Evolutionary conservation across 495 filamentous ascomycete genomes (phyloP), one percentile per base, ranked within the genome.

Genomic region (Annulohypoxylon moriforme): DNA sequence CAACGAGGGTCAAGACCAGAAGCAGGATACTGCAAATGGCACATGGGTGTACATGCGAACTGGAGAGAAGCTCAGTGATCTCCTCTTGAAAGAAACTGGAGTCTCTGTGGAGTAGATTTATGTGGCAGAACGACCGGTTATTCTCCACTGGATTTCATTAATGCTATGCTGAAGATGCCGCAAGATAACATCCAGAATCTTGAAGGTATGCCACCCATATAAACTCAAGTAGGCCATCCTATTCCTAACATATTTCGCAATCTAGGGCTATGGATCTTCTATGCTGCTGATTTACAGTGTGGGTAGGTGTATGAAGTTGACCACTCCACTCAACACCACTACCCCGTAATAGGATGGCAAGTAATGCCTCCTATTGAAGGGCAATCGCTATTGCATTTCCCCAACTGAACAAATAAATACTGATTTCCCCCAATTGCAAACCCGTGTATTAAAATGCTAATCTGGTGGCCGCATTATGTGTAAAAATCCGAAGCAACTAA

Each of bases 31-130:
- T 0, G 88, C 89, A 6, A 68, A 66, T 1, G 89, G 89, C 34
- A 85, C 91, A 40, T 99, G 96, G 96, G 83, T 99, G 20, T 98
- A 96, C 75, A 76, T 96, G 18, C 82, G 93, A 22, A 94, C 98
- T 79, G 91, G 90, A 10, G 86, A 86, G 13, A 92, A 90, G 36
- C 77, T 99, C 79, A 88, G 83, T 10, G 87, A 91, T 40, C 74
- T 97, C 49, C 75, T 98, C 71, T 84, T 86, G 60, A 78, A 84
- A 47, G 94, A 98, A 85, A 78, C 97, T 59, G 86, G 85, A 0
- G 74, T 91, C 40, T 81, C 83, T 1, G n/a, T 76, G 9, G 66
- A 65, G 0, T 16, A 20, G 14, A 25, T 49, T 18, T 44, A 24
- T 27, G 33, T 10, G n/a, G 31, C 20, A 53, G 36, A 64, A 42